Evolutionary conservation across 768 basidiomycete genomes (phyloP), one percentile per base, ranked within the genome.

Genomic region (Chalciporus piperatus): DNA sequence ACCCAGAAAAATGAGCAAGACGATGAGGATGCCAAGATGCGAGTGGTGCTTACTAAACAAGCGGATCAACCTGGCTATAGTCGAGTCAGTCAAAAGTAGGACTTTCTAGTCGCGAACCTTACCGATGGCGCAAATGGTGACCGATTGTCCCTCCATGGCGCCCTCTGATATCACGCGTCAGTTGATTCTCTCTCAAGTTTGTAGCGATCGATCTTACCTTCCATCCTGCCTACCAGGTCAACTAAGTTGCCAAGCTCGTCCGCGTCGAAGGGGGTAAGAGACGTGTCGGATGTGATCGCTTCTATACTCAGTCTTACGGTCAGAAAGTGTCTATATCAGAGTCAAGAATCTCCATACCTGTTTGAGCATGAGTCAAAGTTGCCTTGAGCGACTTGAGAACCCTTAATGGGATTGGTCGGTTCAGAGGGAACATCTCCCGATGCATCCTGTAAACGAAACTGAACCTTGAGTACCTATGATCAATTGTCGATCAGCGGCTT

Each of bases 21-120:
- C 20, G 7, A 28, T 23, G 40, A n/a, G 35, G 28, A 11, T 30
- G 28, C 30, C 7, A 32, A 4, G 2, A 12, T 17, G 25, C 13
- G 23, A 23, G 25, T 11, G 17, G 10, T 23, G 17, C 47, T 13
- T 43, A 41, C 51, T 52, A 41, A 52, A 52, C 40, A 52, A 35
- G 22, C 51, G 51, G 37, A 52, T 52, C 19, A 52, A 33, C 16
- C 51, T 38, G n/a, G 51, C 51, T 52, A 33, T 25, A 30, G 27
- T 17, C 22, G 23, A 33, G 11, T 48, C 13, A 40, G 40, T 25
- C 20, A 38, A 40, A 48, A 37, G 35, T 5, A 37, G 35, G 16
- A 37, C 16, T 14, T 37, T 14, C 35, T 8, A 4, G 14, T 6
- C 14, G 30, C 27, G 5, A 12, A 50, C 9, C 40, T 16, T 23